Base-by-base conservation (phyloP, 2,329 filamentous ascomycete genomes). In the Ophidiomyces ophidiicola region DNA sequence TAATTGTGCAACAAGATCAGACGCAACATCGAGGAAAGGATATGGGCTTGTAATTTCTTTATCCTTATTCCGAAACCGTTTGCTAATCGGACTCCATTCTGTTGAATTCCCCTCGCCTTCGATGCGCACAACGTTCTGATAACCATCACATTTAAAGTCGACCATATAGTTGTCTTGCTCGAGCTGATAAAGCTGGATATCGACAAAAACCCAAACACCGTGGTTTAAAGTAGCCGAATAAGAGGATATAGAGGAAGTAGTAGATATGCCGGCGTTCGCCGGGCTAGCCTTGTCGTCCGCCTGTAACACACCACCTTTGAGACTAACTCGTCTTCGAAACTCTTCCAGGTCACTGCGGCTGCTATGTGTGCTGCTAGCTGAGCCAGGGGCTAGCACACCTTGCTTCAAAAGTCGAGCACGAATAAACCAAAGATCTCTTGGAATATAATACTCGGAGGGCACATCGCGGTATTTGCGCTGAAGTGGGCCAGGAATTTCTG, bases 91-190 rank as follows among this genome's bases (percentile, higher is more conserved):
- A 53, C 51, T 59, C 68, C 50, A 74, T 51, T 53, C 74, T 2
- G 52, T 49, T 6, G 61, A 59, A 11, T 55, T 53, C 15, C 58
- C 36, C 12, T 36, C 43, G 11, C 48, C 46, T 21, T 44, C 43
- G 20, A 44, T 32, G 36, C 80, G 66, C 48, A 80, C 76, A 34
- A 88, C 80, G 40, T 90, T 84, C 64, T 98, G 90, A 62, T 98
- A 98, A 14, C 90, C 90, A 10, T 90, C 87, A 59, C 88, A 96
- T 59, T 94, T 96, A 70, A 98, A 98, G 59, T 98, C 90, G 34
- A 98, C 90, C 46, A 98, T 79, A 60, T 88, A 96, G 48, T 90
- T 88, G 40, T 83, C 81, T 42, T 78, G 77, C 59, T 96, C 88
- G 68, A 96, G 86, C 55, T 86, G 81, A 61, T 94, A 94, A 36